Percentiles rank a stretch among this genome's conserved stretches.
These are phyloP conservation scores for Theobroma grandiflorum DNA, from an alignment of 441 rosid genomes.

Conservation along the genomic window DNA sequence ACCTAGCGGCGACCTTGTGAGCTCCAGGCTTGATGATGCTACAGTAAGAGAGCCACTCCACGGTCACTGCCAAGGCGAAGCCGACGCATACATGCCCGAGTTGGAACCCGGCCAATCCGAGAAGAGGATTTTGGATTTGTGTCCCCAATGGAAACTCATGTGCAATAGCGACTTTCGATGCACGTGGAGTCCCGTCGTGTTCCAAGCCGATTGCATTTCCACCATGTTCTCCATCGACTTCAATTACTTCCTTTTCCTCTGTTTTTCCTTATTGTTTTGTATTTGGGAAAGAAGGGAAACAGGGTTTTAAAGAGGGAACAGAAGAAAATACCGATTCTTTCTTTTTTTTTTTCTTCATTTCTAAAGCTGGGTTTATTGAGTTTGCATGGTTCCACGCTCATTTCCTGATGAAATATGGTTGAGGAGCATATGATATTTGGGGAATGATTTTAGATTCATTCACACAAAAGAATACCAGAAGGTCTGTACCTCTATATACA, in stretches of 20 bases:
- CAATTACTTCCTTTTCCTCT: neutral
- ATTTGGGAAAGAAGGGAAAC: neutral
- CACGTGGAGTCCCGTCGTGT: slow-evolving; percentile 36
- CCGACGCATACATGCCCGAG: slow-evolving; percentile 67
- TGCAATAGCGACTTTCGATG: slow-evolving; percentile 40
- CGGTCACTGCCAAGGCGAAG: slow-evolving; percentile 66
- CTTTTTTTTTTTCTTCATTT: neutral
- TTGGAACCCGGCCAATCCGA: slow-evolving; percentile 75
- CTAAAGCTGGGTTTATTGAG: neutral
- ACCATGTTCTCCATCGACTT: slow-evolving; percentile 1
- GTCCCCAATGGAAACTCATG: slow-evolving; percentile 75
- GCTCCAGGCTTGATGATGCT: slow-evolving; percentile 46
- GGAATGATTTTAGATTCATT: too few species aligned
- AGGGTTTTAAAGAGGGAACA: neutral
- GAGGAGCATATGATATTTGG: too few species aligned
- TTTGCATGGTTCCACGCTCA: neutral
- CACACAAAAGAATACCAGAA: too few species aligned
- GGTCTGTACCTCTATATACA: too few species aligned
- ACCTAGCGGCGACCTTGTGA: slow-evolving; percentile 47
- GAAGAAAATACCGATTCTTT: neutral
- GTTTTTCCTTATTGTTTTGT: neutral
- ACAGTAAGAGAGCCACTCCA: slow-evolving; percentile 56
- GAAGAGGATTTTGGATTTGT: slow-evolving; percentile 63
- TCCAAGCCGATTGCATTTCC: slow-evolving; percentile 40
- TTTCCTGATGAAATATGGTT: too few species aligned